Conservation (phyloP, 305 asterid species). For the Striga hermonthica region DNA sequence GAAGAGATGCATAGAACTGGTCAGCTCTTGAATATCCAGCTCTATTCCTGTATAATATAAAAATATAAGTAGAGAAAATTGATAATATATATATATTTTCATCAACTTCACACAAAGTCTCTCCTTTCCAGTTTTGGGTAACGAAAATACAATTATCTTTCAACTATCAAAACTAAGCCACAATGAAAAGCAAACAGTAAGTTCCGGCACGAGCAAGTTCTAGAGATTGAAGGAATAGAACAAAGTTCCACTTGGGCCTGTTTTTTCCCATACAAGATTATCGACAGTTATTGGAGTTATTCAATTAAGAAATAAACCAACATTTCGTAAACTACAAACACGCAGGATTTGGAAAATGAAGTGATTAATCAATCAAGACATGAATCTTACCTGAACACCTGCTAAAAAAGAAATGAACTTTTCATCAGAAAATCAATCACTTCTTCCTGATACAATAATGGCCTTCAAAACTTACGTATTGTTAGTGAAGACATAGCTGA, state of each 20-base stretch:
- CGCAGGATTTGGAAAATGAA: not conserved
- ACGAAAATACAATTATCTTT: constrained; percentile 13
- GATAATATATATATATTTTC: constrained; percentile 5
- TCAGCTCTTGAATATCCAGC: constrained; percentile 90
- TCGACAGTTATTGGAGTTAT: not conserved
- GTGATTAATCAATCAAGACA: not conserved
- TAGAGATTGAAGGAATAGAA: not conserved
- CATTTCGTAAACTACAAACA: not conserved
- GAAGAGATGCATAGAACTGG: constrained; percentile 88
- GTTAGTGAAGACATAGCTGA: constrained; percentile 71
- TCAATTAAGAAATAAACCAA: not conserved
- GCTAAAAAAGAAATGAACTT: constrained; percentile 4
- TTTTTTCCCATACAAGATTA: not conserved
- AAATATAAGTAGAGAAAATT: constrained; percentile 1
- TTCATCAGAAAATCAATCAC: not conserved
- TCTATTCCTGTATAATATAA: constrained; percentile 58
- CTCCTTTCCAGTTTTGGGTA: not conserved
- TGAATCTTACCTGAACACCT: constrained; percentile 4
- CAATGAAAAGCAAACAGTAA: not conserved
- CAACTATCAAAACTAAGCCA: not conserved
- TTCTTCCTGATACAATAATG: not conserved
- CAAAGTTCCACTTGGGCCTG: not conserved
- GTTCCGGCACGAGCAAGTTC: not conserved
- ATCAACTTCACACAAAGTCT: not conserved
- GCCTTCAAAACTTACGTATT: constrained; percentile 58